Evolutionary conservation across 1,284 basidiomycete species (phyloP).

Genomic region (Exobasidium rhododendri): DNA sequence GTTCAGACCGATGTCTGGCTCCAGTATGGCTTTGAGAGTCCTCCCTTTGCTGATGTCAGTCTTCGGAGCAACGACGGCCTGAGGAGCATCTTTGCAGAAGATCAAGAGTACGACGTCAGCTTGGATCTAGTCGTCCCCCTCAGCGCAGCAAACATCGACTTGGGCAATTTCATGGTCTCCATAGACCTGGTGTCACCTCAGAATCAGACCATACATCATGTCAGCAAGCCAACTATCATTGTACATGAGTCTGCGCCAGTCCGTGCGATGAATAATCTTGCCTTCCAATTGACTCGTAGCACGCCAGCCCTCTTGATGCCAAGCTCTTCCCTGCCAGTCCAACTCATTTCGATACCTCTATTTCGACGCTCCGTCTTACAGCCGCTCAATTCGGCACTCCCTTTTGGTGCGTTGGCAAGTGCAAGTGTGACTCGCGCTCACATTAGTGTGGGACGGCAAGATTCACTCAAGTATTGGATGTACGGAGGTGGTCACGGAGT

Average conservation of each 20-base stretch:
- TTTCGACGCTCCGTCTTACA: conserved; percentile 31
- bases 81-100: conserved; percentile 36
- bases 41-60: conserved; percentile 16
- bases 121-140: conserved; percentile 47
- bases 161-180: conserved; percentile 51
- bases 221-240: conserved; percentile 22
- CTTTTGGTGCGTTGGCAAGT: not conserved
- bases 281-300: conserved; percentile 31
- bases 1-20: conserved; percentile 43
- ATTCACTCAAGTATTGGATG: conserved; percentile 38
- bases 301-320: conserved; percentile 16
- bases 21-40: conserved; percentile 30
- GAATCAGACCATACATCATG: conserved; percentile 9
- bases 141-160: conserved; percentile 44
- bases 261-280: conserved; percentile 23
- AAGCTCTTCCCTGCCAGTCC: conserved; percentile 23
- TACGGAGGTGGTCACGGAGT: conserved; percentile 33
- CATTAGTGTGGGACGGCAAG: conserved; percentile 36
- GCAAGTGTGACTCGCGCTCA: conserved; percentile 7
- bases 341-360: conserved; percentile 38
- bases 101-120: conserved; percentile 50
- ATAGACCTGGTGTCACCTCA: conserved; percentile 28
- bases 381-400: conserved; percentile 18
- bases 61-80: not conserved
- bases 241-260: conserved; percentile 26